Conservation (phyloP, 306 rosid genomes). For the Echinosophora koreensis region DNA sequence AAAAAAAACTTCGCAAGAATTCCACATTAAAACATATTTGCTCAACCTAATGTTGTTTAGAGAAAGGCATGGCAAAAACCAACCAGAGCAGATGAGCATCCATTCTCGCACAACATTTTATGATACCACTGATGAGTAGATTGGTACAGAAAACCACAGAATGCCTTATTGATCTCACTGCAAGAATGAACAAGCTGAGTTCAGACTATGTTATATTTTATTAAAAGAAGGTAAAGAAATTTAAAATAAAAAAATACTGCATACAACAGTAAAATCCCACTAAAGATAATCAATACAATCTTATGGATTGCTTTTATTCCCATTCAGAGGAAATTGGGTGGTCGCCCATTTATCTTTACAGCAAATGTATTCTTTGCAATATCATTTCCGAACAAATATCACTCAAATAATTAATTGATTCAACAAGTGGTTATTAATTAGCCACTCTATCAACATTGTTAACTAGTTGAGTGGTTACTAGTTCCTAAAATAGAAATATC, state of each 20-base stretch:
- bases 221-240: not conserved
- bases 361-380: not conserved
- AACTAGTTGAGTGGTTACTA: not conserved
- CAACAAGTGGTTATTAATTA: not conserved
- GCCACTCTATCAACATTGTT: not conserved
- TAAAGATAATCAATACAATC: not conserved
- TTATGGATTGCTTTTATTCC: not conserved
- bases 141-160: constrained; percentile 80
- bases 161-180: constrained; percentile 93
- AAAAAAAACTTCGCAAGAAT: not conserved
- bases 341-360: not conserved
- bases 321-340: not conserved
- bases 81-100: constrained; percentile 45
- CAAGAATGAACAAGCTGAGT: constrained; percentile 49
- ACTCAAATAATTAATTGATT: not conserved
- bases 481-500: constrained; percentile 4
- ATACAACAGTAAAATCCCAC: not conserved
- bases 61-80: constrained; percentile 34
- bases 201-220: constrained; percentile 32
- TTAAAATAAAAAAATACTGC: not conserved
- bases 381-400: not conserved
- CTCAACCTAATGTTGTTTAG: constrained; percentile 34
- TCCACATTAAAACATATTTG: not conserved
- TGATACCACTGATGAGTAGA: constrained; percentile 52
- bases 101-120: constrained; percentile 54